Conservation (phyloP, 805 yeast genomes). For the Maudiozyma barnettii region DNA sequence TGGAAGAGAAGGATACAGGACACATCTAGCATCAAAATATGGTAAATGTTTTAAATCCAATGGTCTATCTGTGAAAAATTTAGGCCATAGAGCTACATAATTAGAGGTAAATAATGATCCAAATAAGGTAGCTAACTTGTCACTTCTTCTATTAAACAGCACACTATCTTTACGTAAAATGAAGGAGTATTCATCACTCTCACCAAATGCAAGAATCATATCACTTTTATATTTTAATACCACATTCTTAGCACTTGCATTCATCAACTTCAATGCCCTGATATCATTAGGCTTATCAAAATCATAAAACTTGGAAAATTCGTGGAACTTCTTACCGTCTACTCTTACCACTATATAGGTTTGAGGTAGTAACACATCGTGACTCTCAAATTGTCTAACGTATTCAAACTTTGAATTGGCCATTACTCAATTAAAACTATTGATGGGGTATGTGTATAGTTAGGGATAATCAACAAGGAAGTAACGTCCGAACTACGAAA, state of each 20-base stretch:
- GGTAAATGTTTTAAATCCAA: slow-evolving; percentile 54
- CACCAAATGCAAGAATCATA: slow-evolving; percentile 78
- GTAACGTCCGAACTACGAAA: no score
- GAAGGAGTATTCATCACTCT: slow-evolving; percentile 90
- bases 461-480: no score
- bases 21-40: slow-evolving; percentile 85
- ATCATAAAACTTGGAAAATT: slow-evolving; percentile 59
- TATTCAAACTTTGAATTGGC: slow-evolving; percentile 85
- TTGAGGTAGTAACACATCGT: slow-evolving; percentile 62
- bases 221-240: slow-evolving; percentile 59
- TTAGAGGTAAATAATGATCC: slow-evolving; percentile 73
- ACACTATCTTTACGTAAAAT: slow-evolving; percentile 53
- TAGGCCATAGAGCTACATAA: slow-evolving; percentile 61
- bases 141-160: slow-evolving; percentile 73
- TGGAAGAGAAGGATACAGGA: slow-evolving; percentile 59
- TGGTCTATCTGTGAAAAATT: slow-evolving; percentile 42
- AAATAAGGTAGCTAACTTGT: slow-evolving; percentile 70
- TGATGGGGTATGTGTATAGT: no score
- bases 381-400: slow-evolving; percentile 72
- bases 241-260: slow-evolving; percentile 61
- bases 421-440: slow-evolving; percentile 33
- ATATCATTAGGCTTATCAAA: slow-evolving; percentile 85
- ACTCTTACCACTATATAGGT: slow-evolving; percentile 76
- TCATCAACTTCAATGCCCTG: slow-evolving; percentile 71
- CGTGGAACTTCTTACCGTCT: slow-evolving; percentile 93